Evolutionary conservation across 495 filamentous ascomycete species (phyloP).

Genomic region (Apiosordaria backusii): DNA sequence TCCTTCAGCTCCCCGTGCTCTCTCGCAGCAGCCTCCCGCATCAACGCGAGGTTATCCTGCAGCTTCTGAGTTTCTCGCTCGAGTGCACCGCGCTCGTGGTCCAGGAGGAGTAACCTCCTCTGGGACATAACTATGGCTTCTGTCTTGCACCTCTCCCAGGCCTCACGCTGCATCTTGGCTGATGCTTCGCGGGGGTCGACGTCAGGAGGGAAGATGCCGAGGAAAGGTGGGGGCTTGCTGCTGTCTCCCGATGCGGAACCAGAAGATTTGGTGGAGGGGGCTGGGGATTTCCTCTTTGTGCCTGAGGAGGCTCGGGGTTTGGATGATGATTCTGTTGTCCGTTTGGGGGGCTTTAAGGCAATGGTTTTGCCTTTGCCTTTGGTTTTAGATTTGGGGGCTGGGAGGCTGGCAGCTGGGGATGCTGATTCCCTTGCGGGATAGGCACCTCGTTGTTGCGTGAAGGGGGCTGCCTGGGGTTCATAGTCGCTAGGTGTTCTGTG

Average conservation of each 20-base stretch:
- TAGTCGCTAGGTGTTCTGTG: background rate
- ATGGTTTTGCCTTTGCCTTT: constrained; percentile 5
- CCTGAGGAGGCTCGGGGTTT: background rate
- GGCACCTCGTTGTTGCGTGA: background rate
- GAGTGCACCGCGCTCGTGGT: constrained; percentile 27
- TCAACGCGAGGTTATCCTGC: constrained; percentile 22
- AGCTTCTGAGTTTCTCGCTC: constrained; percentile 24
- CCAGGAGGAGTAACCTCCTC: constrained; percentile 23
- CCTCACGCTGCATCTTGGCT: constrained; percentile 27
- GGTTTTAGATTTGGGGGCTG: background rate
- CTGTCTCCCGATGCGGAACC: background rate
- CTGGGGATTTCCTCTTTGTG: constrained; percentile 1
- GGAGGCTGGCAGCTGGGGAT: background rate
- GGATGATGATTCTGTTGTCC: background rate
- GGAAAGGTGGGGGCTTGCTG: background rate
- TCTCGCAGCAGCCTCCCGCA: constrained; percentile 17
- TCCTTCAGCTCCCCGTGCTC: constrained; percentile 10
- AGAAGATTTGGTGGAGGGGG: background rate
- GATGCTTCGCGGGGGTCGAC: constrained; percentile 23
- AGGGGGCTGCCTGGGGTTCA: background rate
- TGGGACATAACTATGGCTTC: constrained; percentile 27
- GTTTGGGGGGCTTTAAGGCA: background rate
- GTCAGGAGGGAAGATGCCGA: constrained; percentile 15
- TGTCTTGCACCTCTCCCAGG: constrained; percentile 27
- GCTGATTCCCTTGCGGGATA: background rate